Evolutionary conservation across 23 red algal species (phyloP).

Genomic region (Cyanidium caldarium): DNA sequence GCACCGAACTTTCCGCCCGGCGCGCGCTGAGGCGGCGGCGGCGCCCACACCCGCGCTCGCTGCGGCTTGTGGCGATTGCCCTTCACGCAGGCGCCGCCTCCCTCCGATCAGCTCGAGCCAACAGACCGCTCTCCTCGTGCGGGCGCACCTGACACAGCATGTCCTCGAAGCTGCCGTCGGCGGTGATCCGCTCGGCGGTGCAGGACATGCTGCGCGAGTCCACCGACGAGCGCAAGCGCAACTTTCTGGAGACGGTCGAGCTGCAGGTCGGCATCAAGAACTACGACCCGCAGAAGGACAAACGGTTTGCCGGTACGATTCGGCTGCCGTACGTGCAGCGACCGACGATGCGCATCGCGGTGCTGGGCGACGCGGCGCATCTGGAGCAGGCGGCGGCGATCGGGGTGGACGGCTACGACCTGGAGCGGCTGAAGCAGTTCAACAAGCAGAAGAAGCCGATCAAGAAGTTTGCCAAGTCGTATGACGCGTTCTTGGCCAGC

Average conservation of each 20-base stretch:
- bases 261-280: constrained; percentile 98
- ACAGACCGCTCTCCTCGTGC: too few species aligned
- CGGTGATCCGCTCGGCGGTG: constrained; percentile 68
- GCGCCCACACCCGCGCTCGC: too few species aligned
- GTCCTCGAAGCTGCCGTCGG: constrained; percentile 50
- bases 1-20: too few species aligned
- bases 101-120: too few species aligned
- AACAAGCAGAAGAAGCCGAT: constrained; percentile 99
- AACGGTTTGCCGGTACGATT: constrained; percentile 91
- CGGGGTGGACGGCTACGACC: constrained; percentile 59
- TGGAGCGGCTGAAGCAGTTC: constrained; percentile 93
- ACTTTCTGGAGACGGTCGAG: constrained; percentile 98
- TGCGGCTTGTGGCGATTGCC: too few species aligned
- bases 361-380: constrained; percentile 81
- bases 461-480: constrained; percentile 99
- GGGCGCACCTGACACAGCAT: background rate
- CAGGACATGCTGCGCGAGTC: constrained; percentile 63
- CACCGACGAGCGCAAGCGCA: constrained; percentile 75
- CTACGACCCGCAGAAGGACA: constrained; percentile 99
- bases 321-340: constrained; percentile 75
- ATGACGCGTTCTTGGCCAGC: constrained; percentile 94
- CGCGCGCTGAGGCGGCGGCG: too few species aligned
- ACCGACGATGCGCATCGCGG: constrained; percentile 85
- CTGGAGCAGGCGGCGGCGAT: constrained; percentile 70
- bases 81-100: too few species aligned